Evolutionary conservation across 768 basidiomycete species (phyloP), one percentile per base, ranked within the genome.

Genomic region (Leccinellum luteum): DNA sequence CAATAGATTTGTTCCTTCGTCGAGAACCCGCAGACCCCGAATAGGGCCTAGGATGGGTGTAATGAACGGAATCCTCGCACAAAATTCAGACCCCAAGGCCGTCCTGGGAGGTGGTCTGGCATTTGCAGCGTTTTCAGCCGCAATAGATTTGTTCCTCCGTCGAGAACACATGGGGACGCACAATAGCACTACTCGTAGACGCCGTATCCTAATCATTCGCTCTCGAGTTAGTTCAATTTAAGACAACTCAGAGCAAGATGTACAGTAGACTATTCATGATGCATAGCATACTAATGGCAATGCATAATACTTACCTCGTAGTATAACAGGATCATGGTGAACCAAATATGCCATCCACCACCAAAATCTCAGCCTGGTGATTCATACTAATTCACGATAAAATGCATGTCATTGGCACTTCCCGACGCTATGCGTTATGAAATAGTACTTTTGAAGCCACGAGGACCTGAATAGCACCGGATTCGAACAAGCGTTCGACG

Each of bases 61-160:
- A 34, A 6, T 0, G 15, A 15, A 15, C 15, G 15, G 34, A 35
- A 17, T 97, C 19, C 83, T 98, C 4, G 95, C 94, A 10, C 82
- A 92, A 38, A 85, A 90, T 67, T 85, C 92, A 0, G 94, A 96
- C 1, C 91, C 92, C 7, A 90, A 83, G 72, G 93, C 89, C 15
- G 91, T 85, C 17, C 62, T 94, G n/a, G 86, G 89, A 48, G 96
- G 96, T 65, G 96, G 92, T 19, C 60, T 93, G 9, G 93, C 90
- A 1, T 98, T 98, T 68, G 93, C 92, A 13, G 93, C 89, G 2
- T 98, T 98, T 76, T 96, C 94, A 13, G 85, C 86, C 0, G 93
- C 81, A 12, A 95, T 98, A 62, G 96, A 98, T 72, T 54, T 75
- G 27, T 96, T 91, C 73, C 71, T 94, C 59, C 81, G 89, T 72